Conservation (phyloP, 345 rosid species). For the Bretschneidera sinensis region DNA sequence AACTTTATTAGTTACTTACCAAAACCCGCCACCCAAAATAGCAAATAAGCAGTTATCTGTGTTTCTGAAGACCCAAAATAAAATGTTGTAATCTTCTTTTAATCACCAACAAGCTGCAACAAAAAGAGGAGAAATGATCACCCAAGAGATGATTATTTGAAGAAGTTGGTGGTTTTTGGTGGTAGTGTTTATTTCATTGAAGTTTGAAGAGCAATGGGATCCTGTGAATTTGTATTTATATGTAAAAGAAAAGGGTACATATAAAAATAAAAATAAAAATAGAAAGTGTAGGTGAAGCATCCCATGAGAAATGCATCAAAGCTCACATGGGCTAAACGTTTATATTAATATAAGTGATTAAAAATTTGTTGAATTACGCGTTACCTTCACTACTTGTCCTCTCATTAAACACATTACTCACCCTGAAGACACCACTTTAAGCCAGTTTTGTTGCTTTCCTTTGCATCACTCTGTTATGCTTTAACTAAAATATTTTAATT, state of each 20-base stretch:
- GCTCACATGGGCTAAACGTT: conserved; percentile 84
- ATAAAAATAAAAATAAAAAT: not conserved
- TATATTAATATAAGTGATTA: conserved; percentile 25
- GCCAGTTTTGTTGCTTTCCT: not conserved
- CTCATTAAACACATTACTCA: too few relatives aligned
- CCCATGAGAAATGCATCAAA: conserved; percentile 50
- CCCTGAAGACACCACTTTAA: conserved; percentile 25
- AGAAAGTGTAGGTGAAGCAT: conserved; percentile 41
- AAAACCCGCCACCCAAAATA: conserved; percentile 5
- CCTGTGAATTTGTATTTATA: conserved; percentile 31
- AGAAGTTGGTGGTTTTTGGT: too few relatives aligned
- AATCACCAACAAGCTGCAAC: too few relatives aligned
- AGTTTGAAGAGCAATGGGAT: conserved; percentile 22
- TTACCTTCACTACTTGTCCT: too few relatives aligned
- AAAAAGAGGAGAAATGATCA: too few relatives aligned
- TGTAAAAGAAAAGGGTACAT: conserved; percentile 12
- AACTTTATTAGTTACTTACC: too few relatives aligned
- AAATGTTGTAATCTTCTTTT: too few relatives aligned
- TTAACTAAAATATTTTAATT: conserved; percentile 15
- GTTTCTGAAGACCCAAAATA: not conserved
- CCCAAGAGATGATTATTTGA: too few relatives aligned
- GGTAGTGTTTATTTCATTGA: not conserved
- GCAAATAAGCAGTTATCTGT: too few relatives aligned
- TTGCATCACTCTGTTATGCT: conserved; percentile 11
- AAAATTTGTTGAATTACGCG: conserved; percentile 22